Base-by-base conservation (phyloP, 345 rosid genomes). In the Lepidium didymum region DNA sequence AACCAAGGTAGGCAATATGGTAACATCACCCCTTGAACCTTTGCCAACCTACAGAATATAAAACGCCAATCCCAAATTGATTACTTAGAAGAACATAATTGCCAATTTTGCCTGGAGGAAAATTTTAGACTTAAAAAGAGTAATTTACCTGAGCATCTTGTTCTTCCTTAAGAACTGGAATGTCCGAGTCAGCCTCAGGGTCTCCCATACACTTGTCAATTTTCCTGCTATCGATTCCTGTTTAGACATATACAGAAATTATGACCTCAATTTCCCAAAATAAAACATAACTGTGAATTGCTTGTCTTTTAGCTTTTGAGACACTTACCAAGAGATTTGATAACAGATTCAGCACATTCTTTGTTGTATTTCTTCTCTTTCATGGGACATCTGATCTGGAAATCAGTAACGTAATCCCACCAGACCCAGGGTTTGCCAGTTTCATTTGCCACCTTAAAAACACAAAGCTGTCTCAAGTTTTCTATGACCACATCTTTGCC, bases 341-440 rank as follows among this genome's bases (percentile, higher is more conserved):
- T 85, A 31, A 93, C 96, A 42, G 69, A 38, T 12, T 84, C 84
- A 31, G 98, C 97, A 69, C 97, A 90, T 3, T 84, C 92, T 66
- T 86, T 65, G 73, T 89, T 86, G 86, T 92, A 92, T 55, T 81
- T 87, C 78, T 92, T 92, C 54, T 89, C 85, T 78, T 92, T 92
- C 98, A 92, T 92, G 53, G 95, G 98, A 72, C 98, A 92, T 72
- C 98, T 81, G 68, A 92, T 86, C 75, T 89, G 96, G 73, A 92
- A 92, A 82, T 92, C 98, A 14, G 95, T 92, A 16, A 85, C 96
- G 18, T 92, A 92, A 69, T 92, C 95, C 98, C 98, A 92, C 98
- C 98, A 92, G 10, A 81, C 72, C 98, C 98, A 93, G 9, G 97
- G 88, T 70, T 81, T 93, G 7, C 74, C 82, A 59, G 74, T 83